phyloP scores from a whole-genome alignment of 2,329 filamentous ascomycete genomes.

The Berkeleyomyces rouxiae region DNA sequence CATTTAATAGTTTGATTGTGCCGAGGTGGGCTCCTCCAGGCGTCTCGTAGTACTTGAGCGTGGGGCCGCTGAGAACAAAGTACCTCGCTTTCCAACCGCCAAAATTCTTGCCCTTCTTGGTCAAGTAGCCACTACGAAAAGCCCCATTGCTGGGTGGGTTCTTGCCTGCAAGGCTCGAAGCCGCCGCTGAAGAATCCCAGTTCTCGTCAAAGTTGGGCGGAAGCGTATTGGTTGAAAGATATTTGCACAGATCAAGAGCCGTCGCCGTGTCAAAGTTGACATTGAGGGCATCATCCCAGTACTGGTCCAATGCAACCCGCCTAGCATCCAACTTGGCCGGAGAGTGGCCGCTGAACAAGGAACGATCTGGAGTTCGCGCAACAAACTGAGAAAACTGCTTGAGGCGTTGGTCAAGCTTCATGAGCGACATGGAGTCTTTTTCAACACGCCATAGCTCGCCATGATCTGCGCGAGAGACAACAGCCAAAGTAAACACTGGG shows the following conservation, averaged over 20 bases:
- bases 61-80: constrained; percentile 43
- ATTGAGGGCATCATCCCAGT: constrained; percentile 73
- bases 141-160: constrained; percentile 47
- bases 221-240: constrained; percentile 55
- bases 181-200: constrained; percentile 9
- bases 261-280: constrained; percentile 62
- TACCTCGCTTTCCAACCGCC: constrained; percentile 87
- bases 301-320: constrained; percentile 61
- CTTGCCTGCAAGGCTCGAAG: constrained; percentile 18
- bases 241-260: constrained; percentile 70
- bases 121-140: constrained; percentile 76
- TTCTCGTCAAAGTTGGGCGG: constrained; percentile 45
- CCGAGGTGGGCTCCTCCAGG: constrained; percentile 82
- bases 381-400: constrained; percentile 53
- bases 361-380: constrained; percentile 65
- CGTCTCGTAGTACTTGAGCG: constrained; percentile 76
- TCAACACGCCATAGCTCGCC: constrained; percentile 86
- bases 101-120: constrained; percentile 96
- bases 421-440: constrained; percentile 70
- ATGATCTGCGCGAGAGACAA: constrained; percentile 60
- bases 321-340: constrained; percentile 86
- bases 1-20: constrained; percentile 77
- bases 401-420: constrained; percentile 66
- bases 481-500: constrained; percentile 78
- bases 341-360: constrained; percentile 79